A percentile compares a stretch with the other conserved stretches of the same genome.
phyloP scores from a whole-genome alignment of 768 basidiomycete species.

The Mycena leptocephala region DNA sequence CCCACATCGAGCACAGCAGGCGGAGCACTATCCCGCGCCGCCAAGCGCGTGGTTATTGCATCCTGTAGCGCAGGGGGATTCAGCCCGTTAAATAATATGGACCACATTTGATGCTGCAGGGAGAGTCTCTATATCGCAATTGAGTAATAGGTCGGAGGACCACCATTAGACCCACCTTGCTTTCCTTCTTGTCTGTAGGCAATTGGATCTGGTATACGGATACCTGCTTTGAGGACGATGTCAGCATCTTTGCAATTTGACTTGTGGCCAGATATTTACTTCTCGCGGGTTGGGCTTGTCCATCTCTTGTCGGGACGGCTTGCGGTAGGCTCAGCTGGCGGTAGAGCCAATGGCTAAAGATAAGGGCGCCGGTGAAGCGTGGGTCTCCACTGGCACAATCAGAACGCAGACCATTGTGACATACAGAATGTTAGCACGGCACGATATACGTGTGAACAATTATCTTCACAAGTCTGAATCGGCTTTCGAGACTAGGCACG shows the following conservation, averaged over 20 bases:
- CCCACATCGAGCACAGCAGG: background rate
- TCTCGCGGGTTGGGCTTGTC: background rate
- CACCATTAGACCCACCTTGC: background rate
- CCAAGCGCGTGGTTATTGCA: background rate
- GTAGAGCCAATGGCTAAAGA: too few species aligned
- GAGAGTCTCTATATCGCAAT: background rate
- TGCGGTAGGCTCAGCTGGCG: too few species aligned
- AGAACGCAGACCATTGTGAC: too few species aligned
- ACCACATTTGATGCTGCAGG: slow-evolving; percentile 1
- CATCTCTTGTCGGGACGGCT: too few species aligned
- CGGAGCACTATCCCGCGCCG: background rate
- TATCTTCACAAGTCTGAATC: too few species aligned
- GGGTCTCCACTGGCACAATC: too few species aligned
- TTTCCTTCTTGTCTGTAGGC: background rate
- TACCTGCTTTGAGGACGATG: too few species aligned
- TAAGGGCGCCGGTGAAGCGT: too few species aligned
- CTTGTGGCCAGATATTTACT: background rate
- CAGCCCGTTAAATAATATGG: background rate
- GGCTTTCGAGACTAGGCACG: too few species aligned
- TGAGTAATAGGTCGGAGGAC: background rate
- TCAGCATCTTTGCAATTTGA: background rate
- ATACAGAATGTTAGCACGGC: too few species aligned
- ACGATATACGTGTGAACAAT: too few species aligned
- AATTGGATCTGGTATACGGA: background rate
- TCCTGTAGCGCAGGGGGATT: background rate